Evolutionary conservation across 257 asterid genomes (phyloP).

Genomic region (Lavandula angustifolia): DNA sequence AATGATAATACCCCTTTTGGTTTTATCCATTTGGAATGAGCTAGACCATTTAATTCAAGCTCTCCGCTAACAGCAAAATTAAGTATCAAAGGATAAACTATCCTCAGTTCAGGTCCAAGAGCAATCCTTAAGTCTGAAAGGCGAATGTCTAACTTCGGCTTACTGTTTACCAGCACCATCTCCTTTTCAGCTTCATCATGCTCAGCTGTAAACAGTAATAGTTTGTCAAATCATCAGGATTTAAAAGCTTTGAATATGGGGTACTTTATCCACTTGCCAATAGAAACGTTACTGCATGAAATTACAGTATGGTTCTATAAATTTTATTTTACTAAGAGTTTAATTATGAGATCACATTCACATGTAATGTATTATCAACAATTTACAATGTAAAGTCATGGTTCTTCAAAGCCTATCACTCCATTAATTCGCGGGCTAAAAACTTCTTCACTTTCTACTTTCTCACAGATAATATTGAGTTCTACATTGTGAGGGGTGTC

Average conservation of each 20-base stretch:
- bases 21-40: constrained; percentile 90
- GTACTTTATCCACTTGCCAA: constrained; percentile 9
- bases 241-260: constrained; percentile 18
- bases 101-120: constrained; percentile 94
- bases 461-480: not conserved
- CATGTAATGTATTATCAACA: no score
- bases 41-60: constrained; percentile 91
- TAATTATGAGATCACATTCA: no score
- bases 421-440: not conserved
- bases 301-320: not conserved
- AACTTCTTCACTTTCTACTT: not conserved
- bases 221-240: constrained; percentile 25
- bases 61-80: constrained; percentile 97
- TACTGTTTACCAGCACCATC: constrained; percentile 65
- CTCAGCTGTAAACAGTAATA: constrained; percentile 55
- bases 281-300: not conserved
- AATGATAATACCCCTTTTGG: constrained; percentile 86
- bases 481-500: not conserved
- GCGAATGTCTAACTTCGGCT: constrained; percentile 81
- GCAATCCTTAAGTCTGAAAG: constrained; percentile 76
- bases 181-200: constrained; percentile 78
- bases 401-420: not conserved
- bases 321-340: not conserved
- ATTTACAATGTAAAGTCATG: no score
- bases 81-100: constrained; percentile 89